Percentiles rank a stretch among this genome's conserved stretches.
These are phyloP conservation scores for Dendrobium nobile DNA, from an alignment of 106 monocot genomes.

Conservation along the genomic window DNA sequence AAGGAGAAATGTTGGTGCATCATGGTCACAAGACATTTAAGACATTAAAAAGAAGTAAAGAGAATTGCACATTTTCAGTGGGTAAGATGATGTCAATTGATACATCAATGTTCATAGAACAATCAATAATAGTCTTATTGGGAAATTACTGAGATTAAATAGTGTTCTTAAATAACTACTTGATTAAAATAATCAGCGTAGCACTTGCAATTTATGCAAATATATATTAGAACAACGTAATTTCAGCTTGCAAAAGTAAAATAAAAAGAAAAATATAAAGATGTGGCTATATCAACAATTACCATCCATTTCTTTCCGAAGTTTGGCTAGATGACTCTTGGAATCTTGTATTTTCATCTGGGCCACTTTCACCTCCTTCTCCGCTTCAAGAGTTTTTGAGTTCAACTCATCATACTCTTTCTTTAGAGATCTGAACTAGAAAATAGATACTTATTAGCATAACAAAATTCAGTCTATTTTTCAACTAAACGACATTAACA, in stretches of 20 bases:
- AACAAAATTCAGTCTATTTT: background rate
- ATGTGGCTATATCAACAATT: slow-evolving; percentile 6
- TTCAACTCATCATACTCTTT: slow-evolving; percentile 84
- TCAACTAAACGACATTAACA: background rate
- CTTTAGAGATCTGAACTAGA: slow-evolving; percentile 48
- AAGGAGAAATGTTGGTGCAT: no score
- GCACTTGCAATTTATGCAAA: background rate
- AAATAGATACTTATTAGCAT: background rate
- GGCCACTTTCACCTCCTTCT: slow-evolving; percentile 74
- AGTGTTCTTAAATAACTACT: background rate
- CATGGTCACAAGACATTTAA: no score
- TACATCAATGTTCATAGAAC: background rate
- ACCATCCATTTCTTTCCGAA: slow-evolving; percentile 88
- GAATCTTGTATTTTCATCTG: slow-evolving; percentile 81
- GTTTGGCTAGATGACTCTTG: slow-evolving; percentile 50
- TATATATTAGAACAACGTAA: background rate
- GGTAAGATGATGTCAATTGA: background rate
- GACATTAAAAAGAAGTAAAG: background rate
- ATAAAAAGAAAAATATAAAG: background rate
- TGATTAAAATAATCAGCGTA: slow-evolving; percentile 1
- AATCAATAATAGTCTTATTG: background rate
- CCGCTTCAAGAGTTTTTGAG: slow-evolving; percentile 72
- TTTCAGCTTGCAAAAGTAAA: background rate
- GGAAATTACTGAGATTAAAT: background rate
- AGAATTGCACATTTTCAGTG: background rate